Evolutionary conservation across 495 filamentous ascomycete species (phyloP).

Genomic region (Apiosordaria backusii): DNA sequence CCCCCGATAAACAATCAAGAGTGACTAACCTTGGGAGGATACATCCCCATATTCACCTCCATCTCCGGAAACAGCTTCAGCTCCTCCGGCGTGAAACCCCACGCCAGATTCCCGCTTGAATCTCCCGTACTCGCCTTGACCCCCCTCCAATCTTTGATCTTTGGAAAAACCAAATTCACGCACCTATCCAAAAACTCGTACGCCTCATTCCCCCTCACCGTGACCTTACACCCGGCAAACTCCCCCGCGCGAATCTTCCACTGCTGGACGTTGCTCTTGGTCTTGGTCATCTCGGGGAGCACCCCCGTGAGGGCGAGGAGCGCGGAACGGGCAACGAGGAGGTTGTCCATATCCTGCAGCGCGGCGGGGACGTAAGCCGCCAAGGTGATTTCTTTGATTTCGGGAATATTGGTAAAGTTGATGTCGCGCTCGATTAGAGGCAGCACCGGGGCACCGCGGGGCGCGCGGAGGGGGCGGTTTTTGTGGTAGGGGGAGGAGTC

Average conservation of each 20-base stretch:
- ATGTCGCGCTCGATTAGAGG: slow-evolving; percentile 71
- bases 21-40: slow-evolving; percentile 21
- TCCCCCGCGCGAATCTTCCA: slow-evolving; percentile 58
- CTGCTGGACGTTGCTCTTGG: slow-evolving; percentile 60
- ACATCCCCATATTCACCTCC: slow-evolving; percentile 69
- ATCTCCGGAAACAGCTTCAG: slow-evolving; percentile 87
- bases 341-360: slow-evolving; percentile 57
- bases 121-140: slow-evolving; percentile 71
- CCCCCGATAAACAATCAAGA: slow-evolving; percentile 20
- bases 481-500: slow-evolving; percentile 89
- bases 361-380: slow-evolving; percentile 66
- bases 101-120: slow-evolving; percentile 79
- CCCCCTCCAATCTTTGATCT: slow-evolving; percentile 91
- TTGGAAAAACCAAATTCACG: slow-evolving; percentile 83
- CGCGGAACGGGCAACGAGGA: slow-evolving; percentile 78
- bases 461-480: slow-evolving; percentile 78
- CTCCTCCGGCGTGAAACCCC: slow-evolving; percentile 67
- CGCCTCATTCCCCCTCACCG: slow-evolving; percentile 72
- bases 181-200: slow-evolving; percentile 83
- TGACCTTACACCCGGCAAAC: slow-evolving; percentile 62
- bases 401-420: slow-evolving; percentile 80
- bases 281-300: slow-evolving; percentile 64
- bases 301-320: slow-evolving; percentile 82
- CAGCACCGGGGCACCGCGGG: slow-evolving; percentile 62
- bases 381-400: slow-evolving; percentile 74